Evolutionary conservation across 306 rosid species (phyloP).

Genomic region (Acacia confusa): DNA sequence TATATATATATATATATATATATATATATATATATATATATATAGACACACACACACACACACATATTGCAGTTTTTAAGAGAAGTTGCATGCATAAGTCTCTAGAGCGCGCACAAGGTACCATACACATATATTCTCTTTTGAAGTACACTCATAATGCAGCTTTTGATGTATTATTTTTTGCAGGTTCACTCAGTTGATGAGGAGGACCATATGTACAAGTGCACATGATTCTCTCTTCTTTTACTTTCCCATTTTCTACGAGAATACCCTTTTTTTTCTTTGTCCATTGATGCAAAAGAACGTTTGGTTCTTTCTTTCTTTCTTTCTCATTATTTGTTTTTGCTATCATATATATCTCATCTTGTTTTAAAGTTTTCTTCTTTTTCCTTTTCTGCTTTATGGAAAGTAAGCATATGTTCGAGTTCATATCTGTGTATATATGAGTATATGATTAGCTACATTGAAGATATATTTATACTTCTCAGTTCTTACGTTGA

Average conservation of each 20-base stretch:
- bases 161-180: conserved; percentile 6
- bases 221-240: background rate
- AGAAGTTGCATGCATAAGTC: background rate
- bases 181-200: background rate
- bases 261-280: background rate
- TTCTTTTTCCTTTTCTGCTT: background rate
- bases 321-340: background rate
- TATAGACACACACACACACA: too few species aligned
- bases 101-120: background rate
- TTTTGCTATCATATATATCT: background rate
- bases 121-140: background rate
- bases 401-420: background rate
- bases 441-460: background rate
- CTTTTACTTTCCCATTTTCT: conserved; percentile 6
- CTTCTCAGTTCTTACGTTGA: background rate
- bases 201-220: background rate
- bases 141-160: conserved; percentile 7
- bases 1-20: too few species aligned
- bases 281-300: background rate
- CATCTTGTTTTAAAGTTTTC: background rate
- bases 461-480: background rate
- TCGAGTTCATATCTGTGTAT: background rate
- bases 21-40: too few species aligned
- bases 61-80: background rate
- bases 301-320: background rate